Conservation (phyloP, 1,284 basidiomycete genomes). For the Papiliotrema terrestris region DNA sequence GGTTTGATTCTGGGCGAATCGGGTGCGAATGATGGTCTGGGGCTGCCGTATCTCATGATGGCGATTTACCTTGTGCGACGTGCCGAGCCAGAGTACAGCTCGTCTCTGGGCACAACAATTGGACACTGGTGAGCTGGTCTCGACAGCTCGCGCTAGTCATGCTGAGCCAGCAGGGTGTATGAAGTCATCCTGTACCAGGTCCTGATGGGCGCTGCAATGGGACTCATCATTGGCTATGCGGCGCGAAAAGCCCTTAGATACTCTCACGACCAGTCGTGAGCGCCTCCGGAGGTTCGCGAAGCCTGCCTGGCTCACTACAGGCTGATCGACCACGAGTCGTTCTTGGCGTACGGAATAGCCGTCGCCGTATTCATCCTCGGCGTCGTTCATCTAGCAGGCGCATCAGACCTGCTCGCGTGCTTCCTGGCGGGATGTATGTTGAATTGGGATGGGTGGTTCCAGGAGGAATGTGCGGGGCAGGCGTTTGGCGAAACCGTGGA, state of each 20-base stretch:
- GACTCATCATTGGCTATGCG: not conserved
- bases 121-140: not conserved
- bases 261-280: not conserved
- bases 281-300: not conserved
- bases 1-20: conserved; percentile 34
- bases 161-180: not conserved
- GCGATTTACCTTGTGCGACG: conserved; percentile 77
- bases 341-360: conserved; percentile 34
- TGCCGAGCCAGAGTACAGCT: conserved; percentile 40
- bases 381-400: conserved; percentile 72
- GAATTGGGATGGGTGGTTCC: conserved; percentile 3
- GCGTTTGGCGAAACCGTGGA: not conserved
- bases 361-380: conserved; percentile 65
- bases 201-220: not conserved
- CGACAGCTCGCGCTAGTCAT: not conserved
- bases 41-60: conserved; percentile 89
- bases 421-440: not conserved
- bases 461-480: conserved; percentile 1
- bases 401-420: conserved; percentile 56
- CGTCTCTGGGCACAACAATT: conserved; percentile 8
- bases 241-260: not conserved
- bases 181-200: not conserved
- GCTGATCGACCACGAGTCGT: conserved; percentile 17
- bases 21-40: conserved; percentile 64
- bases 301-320: not conserved